These are phyloP conservation scores for Pelargonium exstipulatum DNA, from an alignment of 441 rosid genomes.

Conservation along the genomic window DNA sequence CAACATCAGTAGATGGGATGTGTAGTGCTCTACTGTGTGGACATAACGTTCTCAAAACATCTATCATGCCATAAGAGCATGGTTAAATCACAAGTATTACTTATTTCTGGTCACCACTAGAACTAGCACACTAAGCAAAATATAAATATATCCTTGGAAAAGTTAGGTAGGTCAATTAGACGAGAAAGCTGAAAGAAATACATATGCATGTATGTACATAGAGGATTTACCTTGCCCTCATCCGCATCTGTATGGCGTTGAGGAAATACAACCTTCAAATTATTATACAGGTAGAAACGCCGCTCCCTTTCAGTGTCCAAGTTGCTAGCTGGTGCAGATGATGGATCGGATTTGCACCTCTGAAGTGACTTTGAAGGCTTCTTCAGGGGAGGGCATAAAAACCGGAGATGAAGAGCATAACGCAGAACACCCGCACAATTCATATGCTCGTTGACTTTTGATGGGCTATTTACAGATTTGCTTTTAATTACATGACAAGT, in stretches of 20 bases:
- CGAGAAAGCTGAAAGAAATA: too few species aligned
- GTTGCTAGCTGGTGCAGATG: slow-evolving; percentile 27
- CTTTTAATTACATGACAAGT: slow-evolving; percentile 7
- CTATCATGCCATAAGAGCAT: too few species aligned
- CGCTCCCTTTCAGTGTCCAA: slow-evolving; percentile 25
- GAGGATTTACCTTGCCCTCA: slow-evolving; percentile 49
- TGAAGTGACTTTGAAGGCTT: slow-evolving; percentile 34
- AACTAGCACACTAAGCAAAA: too few species aligned
- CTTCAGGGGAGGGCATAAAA: slow-evolving; percentile 39
- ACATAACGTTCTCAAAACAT: too few species aligned
- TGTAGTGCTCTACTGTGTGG: too few species aligned
- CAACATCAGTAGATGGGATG: too few species aligned
- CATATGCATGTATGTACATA: too few species aligned
- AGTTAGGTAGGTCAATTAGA: too few species aligned
- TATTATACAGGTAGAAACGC: slow-evolving; percentile 43
- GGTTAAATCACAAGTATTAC: too few species aligned
- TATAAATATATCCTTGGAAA: neutral
- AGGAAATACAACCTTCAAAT: slow-evolving; percentile 56
- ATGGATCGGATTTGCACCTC: slow-evolving; percentile 47
- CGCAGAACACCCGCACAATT: slow-evolving; percentile 44
- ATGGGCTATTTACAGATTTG: slow-evolving; percentile 32
- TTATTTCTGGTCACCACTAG: too few species aligned
- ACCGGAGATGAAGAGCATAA: slow-evolving; percentile 59
- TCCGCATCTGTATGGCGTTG: slow-evolving; percentile 60
- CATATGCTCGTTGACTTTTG: slow-evolving; percentile 34